Evolutionary conservation across 805 yeast genomes (phyloP).

Genomic region (Ogataea kodamae): DNA sequence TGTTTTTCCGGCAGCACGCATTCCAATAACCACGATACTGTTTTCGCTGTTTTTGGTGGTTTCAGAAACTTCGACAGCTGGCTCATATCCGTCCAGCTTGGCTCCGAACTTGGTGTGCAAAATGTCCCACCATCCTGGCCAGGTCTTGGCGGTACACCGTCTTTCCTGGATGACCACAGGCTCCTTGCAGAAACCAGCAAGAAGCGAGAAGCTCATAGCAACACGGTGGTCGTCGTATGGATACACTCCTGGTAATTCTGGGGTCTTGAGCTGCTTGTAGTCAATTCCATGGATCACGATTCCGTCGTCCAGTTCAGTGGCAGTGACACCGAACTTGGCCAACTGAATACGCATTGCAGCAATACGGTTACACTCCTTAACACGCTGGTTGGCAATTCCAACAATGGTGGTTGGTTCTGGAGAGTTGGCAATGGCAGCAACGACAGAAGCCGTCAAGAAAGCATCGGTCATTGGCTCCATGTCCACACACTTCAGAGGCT

Average conservation of each 20-base stretch:
- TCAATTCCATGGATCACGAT: conserved; percentile 76
- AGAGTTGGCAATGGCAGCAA: conserved; percentile 79
- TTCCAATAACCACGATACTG: conserved; percentile 82
- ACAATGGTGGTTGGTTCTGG: conserved; percentile 69
- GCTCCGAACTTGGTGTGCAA: conserved; percentile 67
- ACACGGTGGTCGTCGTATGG: conserved; percentile 96
- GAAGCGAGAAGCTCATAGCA: conserved; percentile 92
- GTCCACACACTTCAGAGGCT: conserved; percentile 73
- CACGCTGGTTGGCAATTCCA: conserved; percentile 97
- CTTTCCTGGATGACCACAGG: conserved; percentile 80
- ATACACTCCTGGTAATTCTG: conserved; percentile 58
- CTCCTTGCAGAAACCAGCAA: conserved; percentile 63
- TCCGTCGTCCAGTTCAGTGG: conserved; percentile 88
- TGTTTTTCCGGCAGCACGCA: conserved; percentile 97
- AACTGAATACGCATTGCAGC: conserved; percentile 89
- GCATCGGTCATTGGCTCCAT: conserved; percentile 99
- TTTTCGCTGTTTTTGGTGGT: conserved; percentile 39
- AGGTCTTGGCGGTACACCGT: conserved; percentile 92
- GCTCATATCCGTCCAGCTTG: conserved; percentile 67
- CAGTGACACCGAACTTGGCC: conserved; percentile 84
- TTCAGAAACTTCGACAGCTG: conserved; percentile 15
- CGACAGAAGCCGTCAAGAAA: conserved; percentile 92
- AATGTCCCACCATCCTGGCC: conserved; percentile 99
- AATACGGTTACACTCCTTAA: conserved; percentile 94
- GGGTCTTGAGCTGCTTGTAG: conserved; percentile 48